Evolutionary conservation across 768 basidiomycete species (phyloP), one percentile per base, ranked within the genome.

Genomic region (Mycena floridula): DNA sequence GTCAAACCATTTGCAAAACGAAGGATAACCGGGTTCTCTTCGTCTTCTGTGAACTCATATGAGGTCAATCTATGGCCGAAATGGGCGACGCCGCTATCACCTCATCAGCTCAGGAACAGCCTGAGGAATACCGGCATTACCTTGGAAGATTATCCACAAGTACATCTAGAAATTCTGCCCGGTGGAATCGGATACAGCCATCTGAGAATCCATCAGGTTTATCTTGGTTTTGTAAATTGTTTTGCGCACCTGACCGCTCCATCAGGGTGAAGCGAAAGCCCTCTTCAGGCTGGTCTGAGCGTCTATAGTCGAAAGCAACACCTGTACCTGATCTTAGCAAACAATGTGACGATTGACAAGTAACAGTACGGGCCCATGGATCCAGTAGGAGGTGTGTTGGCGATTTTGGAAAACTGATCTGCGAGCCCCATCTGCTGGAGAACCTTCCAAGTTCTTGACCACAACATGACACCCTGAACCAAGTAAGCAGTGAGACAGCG

Each of bases 111-210:
- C n/a, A n/a, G n/a, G n/a, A n/a, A n/a, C n/a, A n/a, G n/a, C n/a
- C n/a, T n/a, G n/a, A n/a, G n/a, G n/a, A n/a, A n/a, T n/a, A n/a
- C n/a, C n/a, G n/a, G n/a, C n/a, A n/a, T n/a, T n/a, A n/a, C n/a
- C n/a, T n/a, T 4, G 63, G 66, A n/a, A 68, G 54, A 32, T 58
- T 51, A 35, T 66, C 54, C 12, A 66, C 60, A 30, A 68, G 61
- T 12, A 66, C 62, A 42, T 73, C 67, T 4, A 76, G 64, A 47
- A 77, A 75, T 32, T 68, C 64, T 5, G 73, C 73, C 12, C 75
- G 63, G 51, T 77, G 74, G 46, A 74, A 73, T 1, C 70, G 65
- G 28, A 72, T 70, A 44, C 66, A 67, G 37, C 66, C 63, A 45
- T 63, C 66, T 67, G 28, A 24, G 24, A 18, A 37, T 25, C 18